Evolutionary conservation across 1,139 yeast genomes (phyloP).

Genomic region (Suhomyces choctaworum): DNA sequence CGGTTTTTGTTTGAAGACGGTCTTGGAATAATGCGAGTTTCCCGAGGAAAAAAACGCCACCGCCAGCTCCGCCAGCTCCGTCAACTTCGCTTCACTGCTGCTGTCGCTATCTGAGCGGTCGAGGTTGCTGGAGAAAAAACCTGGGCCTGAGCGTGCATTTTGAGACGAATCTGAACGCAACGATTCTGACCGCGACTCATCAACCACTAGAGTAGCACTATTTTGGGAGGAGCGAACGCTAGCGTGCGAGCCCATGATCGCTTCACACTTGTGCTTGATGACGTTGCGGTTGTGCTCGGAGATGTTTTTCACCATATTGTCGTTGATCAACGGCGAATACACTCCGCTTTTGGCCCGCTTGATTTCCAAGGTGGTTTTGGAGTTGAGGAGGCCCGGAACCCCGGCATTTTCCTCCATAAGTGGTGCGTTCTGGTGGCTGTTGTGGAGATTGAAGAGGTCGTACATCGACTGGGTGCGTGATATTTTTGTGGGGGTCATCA

Average conservation of each 20-base stretch:
- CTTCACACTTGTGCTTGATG: constrained; percentile 29
- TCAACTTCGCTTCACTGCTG: constrained; percentile 14
- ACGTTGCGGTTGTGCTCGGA: constrained; percentile 25
- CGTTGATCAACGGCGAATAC: constrained; percentile 25
- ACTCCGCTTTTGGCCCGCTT: constrained; percentile 31
- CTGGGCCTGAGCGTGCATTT: constrained; percentile 2
- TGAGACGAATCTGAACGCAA: not conserved
- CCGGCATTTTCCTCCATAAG: constrained; percentile 6
- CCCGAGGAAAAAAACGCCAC: not conserved
- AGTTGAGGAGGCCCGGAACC: constrained; percentile 1
- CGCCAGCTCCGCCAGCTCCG: constrained; percentile 2
- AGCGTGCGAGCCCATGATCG: constrained; percentile 26
- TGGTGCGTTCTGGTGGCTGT: constrained; percentile 5
- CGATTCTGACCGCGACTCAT: constrained; percentile 2
- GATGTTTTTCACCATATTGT: constrained; percentile 22
- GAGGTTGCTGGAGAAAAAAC: constrained; percentile 10
- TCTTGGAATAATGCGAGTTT: not conserved
- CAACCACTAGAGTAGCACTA: constrained; percentile 8
- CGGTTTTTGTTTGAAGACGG: constrained; percentile 15
- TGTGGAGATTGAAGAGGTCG: constrained; percentile 29
- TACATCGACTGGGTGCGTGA: constrained; percentile 44
- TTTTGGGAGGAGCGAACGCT: not conserved
- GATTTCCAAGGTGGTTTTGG: constrained; percentile 20
- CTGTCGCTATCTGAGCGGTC: constrained; percentile 11
- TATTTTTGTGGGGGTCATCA: constrained; percentile 22